A percentile compares a stretch with the other conserved stretches of the same genome.
Conservation (phyloP, 768 basidiomycete species). For the Russula griseocarnosa region DNA sequence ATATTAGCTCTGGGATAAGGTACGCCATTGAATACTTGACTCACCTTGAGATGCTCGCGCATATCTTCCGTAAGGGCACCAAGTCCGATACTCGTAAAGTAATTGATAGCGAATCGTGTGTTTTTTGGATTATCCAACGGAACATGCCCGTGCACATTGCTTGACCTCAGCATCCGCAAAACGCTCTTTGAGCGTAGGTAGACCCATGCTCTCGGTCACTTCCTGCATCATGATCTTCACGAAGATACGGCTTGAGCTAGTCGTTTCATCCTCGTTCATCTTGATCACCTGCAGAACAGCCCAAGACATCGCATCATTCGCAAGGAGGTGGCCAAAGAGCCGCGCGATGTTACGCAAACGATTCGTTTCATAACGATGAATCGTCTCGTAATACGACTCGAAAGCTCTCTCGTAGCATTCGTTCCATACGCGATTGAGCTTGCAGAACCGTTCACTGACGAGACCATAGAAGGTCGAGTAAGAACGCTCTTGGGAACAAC, state of each 20-base stretch:
- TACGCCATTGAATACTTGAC: slow-evolving; percentile 31
- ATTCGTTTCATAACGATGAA: slow-evolving; percentile 98
- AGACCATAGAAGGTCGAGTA: slow-evolving; percentile 98
- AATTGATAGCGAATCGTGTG: slow-evolving; percentile 94
- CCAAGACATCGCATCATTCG: slow-evolving; percentile 89
- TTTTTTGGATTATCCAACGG: slow-evolving; percentile 94
- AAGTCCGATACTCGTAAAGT: slow-evolving; percentile 92
- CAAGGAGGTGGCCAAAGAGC: slow-evolving; percentile 91
- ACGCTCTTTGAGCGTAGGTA: slow-evolving; percentile 80
- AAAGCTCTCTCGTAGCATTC: slow-evolving; percentile 87
- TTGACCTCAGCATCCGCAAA: slow-evolving; percentile 86
- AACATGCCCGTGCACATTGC: slow-evolving; percentile 79
- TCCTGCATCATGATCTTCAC: slow-evolving; percentile 96
- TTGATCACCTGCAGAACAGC: slow-evolving; percentile 75
- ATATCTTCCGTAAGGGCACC: slow-evolving; percentile 92
- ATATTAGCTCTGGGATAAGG: slow-evolving; percentile 1
- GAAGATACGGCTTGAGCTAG: slow-evolving; percentile 93
- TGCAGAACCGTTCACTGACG: slow-evolving; percentile 92
- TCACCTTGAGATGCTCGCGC: slow-evolving; percentile 90
- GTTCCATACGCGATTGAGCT: slow-evolving; percentile 93
- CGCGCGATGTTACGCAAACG: slow-evolving; percentile 94
- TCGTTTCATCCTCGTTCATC: slow-evolving; percentile 97
- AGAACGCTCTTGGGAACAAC: slow-evolving; percentile 98
- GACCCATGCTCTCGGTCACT: slow-evolving; percentile 90
- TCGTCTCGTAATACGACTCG: slow-evolving; percentile 85